phyloP scores from a whole-genome alignment of 2,329 filamentous ascomycete species.

The Trichoderma arundinaceum region DNA sequence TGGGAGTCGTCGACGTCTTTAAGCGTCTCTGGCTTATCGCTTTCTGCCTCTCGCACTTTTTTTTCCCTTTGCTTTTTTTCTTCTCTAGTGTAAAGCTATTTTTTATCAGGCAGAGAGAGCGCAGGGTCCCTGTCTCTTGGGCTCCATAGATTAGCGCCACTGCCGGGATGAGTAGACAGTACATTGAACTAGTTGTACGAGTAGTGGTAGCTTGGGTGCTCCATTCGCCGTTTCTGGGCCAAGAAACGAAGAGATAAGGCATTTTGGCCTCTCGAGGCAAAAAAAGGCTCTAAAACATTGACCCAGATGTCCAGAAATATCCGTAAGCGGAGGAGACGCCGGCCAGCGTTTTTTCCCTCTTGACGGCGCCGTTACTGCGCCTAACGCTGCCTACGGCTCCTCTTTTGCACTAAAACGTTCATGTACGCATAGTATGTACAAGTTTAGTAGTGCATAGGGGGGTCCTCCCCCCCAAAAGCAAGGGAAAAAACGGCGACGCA shows the following conservation, averaged over 20 bases:
- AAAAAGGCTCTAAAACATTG: no score
- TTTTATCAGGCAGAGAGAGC: neutral
- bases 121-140: conserved; percentile 31
- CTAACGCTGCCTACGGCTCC: no score
- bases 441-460: no score
- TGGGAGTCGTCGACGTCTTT: neutral
- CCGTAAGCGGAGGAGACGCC: no score
- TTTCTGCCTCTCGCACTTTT: neutral
- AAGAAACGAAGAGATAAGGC: conserved; percentile 12
- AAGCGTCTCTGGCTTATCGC: neutral
- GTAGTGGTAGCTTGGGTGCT: neutral
- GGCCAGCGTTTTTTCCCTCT: no score
- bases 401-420: no score
- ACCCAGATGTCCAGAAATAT: no score
- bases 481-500: neutral
- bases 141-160: conserved; percentile 34
- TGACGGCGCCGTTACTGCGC: no score
- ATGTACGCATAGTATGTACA: no score
- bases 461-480: no score
- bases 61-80: neutral
- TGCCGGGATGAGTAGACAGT: conserved; percentile 28
- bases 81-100: conserved; percentile 5
- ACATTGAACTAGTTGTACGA: neutral
- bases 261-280: neutral
- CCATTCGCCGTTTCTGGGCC: neutral